Base-by-base conservation (phyloP, 768 basidiomycete genomes). In the Holtermannia corniformis region DNA sequence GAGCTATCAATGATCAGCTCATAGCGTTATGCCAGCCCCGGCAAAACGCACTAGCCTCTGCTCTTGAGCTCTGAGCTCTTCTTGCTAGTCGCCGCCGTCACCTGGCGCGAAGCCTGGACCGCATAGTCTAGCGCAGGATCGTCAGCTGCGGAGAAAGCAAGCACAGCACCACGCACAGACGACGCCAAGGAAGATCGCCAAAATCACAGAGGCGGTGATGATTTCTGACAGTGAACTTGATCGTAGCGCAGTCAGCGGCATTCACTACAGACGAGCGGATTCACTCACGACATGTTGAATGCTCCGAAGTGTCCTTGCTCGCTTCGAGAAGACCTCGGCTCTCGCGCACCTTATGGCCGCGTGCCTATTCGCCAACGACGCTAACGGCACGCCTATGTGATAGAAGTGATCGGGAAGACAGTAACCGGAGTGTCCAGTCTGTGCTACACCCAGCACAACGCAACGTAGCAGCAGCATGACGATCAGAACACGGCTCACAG, bases 101-200 rank as follows among this genome's bases (percentile, higher is more conserved):
- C 32, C 16, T 37, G 32, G 16, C 32, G 32, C 16, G 32, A 37
- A 37, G 32, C 32, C 16, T 37, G 32, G 16, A 16, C 16, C 32
- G 32, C 32, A 37, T 37, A 37, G 32, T 37, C 32, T 37, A 16
- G 10, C 16, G 32, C 16, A 7, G 16, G 32, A 7, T 7, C 32
- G 32, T 7, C 32, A 16, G 16, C 32, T 7, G 10, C 16, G 7
- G 32, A 37, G 16, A 7, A 37, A n/a, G n/a, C n/a, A n/a, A n/a
- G n/a, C n/a, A n/a, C n/a, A 1, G 40, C 13, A 27, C 32, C 11
- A 66, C 65, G 57, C 45, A 67, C 65, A 67, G 19, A 63, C 63
- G 14, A 58, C 56, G 22, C 55, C 65, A 14, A 67, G 56, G 50
- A 64, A 64, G 44, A 63, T 53, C 21, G 57, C 50, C 12, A 67